Evolutionary conservation across 805 yeast genomes (phyloP).

Genomic region (Starmerella vitae): DNA sequence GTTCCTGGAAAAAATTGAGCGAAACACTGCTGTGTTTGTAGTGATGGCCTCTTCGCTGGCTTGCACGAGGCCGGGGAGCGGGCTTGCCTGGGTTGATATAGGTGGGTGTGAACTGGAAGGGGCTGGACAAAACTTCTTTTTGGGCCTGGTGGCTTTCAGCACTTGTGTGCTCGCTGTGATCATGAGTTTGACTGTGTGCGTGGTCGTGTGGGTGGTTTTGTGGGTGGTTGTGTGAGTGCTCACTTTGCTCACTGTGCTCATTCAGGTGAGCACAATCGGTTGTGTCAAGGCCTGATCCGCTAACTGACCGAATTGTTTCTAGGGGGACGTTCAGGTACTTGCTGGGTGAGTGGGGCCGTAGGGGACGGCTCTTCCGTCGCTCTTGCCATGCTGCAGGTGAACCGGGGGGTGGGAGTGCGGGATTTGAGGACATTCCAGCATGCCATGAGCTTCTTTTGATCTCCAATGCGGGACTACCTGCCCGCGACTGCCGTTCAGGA

Average conservation of each 20-base stretch:
- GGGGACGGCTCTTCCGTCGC: slow-evolving; percentile 3
- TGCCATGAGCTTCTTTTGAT: slow-evolving; percentile 19
- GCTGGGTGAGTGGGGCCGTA: not conserved
- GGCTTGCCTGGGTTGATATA: slow-evolving; percentile 24
- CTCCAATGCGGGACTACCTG: slow-evolving; percentile 2
- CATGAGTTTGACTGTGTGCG: not conserved
- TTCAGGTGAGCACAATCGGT: not conserved
- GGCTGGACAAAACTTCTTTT: slow-evolving; percentile 24
- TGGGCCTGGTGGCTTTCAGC: not conserved
- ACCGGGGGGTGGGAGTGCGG: slow-evolving; percentile 14
- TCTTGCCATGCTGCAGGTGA: slow-evolving; percentile 18
- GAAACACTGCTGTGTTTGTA: slow-evolving; percentile 94
- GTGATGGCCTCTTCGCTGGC: slow-evolving; percentile 75
- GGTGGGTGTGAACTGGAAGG: slow-evolving; percentile 56
- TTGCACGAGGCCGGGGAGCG: slow-evolving; percentile 16
- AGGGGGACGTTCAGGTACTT: slow-evolving; percentile 1
- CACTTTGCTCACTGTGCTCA: not conserved
- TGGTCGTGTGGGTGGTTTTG: not conserved
- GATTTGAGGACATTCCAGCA: slow-evolving; percentile 17
- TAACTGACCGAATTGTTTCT: slow-evolving; percentile 12
- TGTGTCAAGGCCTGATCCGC: slow-evolving; percentile 6
- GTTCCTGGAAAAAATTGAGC: slow-evolving; percentile 90
- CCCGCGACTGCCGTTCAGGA: not conserved
- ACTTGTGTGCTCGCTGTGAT: not conserved
- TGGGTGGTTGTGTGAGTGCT: not conserved